Conservation (phyloP, 176 grass and related monocot genomes). For the Juncus inflexus region DNA sequence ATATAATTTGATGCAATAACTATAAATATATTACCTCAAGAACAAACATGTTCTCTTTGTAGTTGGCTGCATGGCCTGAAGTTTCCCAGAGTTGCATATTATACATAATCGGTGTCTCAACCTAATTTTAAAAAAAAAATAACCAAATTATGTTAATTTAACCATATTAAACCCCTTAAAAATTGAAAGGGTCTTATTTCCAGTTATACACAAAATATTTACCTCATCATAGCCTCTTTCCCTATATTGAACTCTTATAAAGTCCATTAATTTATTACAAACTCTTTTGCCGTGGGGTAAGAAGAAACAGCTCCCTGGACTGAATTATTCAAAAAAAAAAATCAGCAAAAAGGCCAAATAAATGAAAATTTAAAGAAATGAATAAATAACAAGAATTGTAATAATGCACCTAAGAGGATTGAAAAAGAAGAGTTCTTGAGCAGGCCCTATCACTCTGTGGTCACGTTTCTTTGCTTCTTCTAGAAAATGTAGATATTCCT, state of each 20-base stretch:
- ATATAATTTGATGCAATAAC: background rate
- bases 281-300: conserved; percentile 87
- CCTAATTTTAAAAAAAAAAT: conserved; percentile 41
- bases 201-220: conserved; percentile 7
- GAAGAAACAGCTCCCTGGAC: conserved; percentile 97
- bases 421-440: conserved; percentile 99
- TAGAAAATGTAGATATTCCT: conserved; percentile 76
- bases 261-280: conserved; percentile 98
- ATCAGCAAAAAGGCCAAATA: conserved; percentile 13
- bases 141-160: background rate
- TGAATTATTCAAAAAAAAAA: conserved; percentile 27
- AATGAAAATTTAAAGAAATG: background rate
- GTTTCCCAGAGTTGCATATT: conserved; percentile 99
- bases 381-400: conserved; percentile 10
- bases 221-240: conserved; percentile 96
- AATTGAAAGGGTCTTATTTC: no score
- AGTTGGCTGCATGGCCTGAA: conserved; percentile 95
- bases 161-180: background rate
- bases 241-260: conserved; percentile 64
- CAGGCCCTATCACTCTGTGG: conserved; percentile 76
- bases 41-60: conserved; percentile 99
- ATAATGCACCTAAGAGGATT: conserved; percentile 79
- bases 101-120: conserved; percentile 90
- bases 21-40: conserved; percentile 62
- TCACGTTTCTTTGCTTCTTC: conserved; percentile 99